Base-by-base conservation (phyloP, 1,284 basidiomycete species). In the Schizopora paradoxa region DNA sequence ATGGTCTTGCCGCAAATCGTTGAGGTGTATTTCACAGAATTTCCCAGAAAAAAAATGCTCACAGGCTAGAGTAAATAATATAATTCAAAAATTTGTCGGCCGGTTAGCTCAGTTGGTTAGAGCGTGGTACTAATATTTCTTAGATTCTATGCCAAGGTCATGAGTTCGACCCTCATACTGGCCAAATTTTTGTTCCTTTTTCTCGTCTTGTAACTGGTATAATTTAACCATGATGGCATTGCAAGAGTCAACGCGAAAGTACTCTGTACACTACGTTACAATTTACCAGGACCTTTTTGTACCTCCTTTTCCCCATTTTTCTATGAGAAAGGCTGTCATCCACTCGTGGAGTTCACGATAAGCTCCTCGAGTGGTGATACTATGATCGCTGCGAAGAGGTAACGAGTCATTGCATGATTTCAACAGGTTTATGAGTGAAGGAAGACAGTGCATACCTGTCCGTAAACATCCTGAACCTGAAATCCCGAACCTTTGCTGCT, bases 381-480 rank as follows among this genome's bases (percentile, higher is more conserved):
- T 61, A 58, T 96, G 91, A 60, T 91, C 86, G 57, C 91, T 92
- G 61, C 43, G 51, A 10, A 48, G 43, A 47, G 51, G 53, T n/a
- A 19, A 34, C 42, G 25, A 7, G 45, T 44, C 16, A 42, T 5
- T 11, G 14, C 38, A 23, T 41, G 27, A 39, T n/a, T 33, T 16
- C 13, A 41, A 14, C 21, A 50, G 54, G 38, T 43, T 31, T 31
- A 31, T 36, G 23, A 28, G 35, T 23, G n/a, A 39, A 14, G 23
- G 48, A 6, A 14, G 42, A 31, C 29, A 25, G 39, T 22, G 65
- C 74, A 52, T 53, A 87, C 85, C 88, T 91, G 64, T 99, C 95
- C 21, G 91, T 91, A 66, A 98, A 99, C 87, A 96, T 91, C 59
- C 94, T 77, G 66, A 97, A 96, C 57, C 84, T 73, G 68, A 86